Base-by-base conservation (phyloP, 2,329 filamentous ascomycete species). In the Blumeria graminis region DNA sequence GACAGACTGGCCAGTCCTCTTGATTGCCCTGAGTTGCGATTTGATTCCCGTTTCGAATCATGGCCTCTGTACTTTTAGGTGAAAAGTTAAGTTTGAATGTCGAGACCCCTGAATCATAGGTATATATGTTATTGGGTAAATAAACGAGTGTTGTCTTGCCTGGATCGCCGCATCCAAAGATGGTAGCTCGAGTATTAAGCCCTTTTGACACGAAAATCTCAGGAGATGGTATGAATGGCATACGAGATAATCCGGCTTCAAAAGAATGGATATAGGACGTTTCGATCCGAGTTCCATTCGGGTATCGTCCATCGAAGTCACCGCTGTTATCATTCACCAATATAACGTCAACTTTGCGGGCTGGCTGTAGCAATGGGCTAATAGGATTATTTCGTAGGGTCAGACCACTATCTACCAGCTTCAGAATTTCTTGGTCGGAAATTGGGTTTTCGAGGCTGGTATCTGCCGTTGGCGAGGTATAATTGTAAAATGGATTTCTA, bases 281-380 rank as follows among this genome's bases (percentile, higher is more conserved):
- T 1, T 64, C 60, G 32, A 75, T 66, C 35, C 69, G 68, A 1
- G 65, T 66, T 11, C 73, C 72, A 58, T 73, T 70, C 39, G 73
- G 72, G 60, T 65, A 73, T 57, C 68, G 65, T 8, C 22, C 52
- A 39, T 54, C 56, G 0, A 76, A 81, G 67, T 84, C 80, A 62
- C 77, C 78, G 5, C 74, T 76, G 55, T 78, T 79, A 68, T 84
- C 81, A 63, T 78, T 72, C 54, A 79, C 78, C 65, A 83, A 74
- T 63, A 84, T 72, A 55, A 83, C 75, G 64, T 81, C 77, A 59
- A 83, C 71, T 57, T 69, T 65, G 56, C 78, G 74, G 6, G 69
- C 61, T 68, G 60, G 70, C 51, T 73, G 70, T 56, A 75, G 68
- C 46, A 75, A 68, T 0, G 73, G 73, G 64, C 70, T 71, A 56